These are phyloP conservation scores for Pleurotus salmoneostramineus DNA, from an alignment of 768 basidiomycete genomes.

Conservation along the genomic window DNA sequence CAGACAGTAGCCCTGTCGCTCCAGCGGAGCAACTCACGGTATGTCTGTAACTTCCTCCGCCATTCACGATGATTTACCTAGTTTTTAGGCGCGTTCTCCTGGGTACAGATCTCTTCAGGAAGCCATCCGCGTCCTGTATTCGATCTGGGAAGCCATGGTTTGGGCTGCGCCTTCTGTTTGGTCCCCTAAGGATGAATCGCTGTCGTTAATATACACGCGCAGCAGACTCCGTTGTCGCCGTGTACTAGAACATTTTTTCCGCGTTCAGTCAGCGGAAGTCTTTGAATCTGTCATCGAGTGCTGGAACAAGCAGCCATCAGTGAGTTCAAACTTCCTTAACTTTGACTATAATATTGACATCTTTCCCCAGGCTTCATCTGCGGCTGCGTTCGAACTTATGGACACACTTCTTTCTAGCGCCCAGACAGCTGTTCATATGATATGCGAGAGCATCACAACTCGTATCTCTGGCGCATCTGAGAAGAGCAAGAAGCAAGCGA, in stretches of 20 bases:
- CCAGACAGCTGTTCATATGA: slow-evolving; percentile 82
- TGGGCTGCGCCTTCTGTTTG: slow-evolving; percentile 44
- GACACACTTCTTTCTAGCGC: slow-evolving; percentile 82
- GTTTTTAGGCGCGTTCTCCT: slow-evolving; percentile 59
- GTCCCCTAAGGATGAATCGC: slow-evolving; percentile 62
- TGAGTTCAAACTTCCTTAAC: slow-evolving; percentile 23
- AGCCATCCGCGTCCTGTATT: slow-evolving; percentile 72
- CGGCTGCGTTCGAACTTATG: slow-evolving; percentile 74
- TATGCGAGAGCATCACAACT: slow-evolving; percentile 75
- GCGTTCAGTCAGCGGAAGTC: slow-evolving; percentile 74
- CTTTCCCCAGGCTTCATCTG: slow-evolving; percentile 34
- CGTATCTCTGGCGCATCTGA: slow-evolving; percentile 57
- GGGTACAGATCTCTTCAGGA: slow-evolving; percentile 79
- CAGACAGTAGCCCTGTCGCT: slow-evolving; percentile 46
- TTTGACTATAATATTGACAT: slow-evolving; percentile 12
- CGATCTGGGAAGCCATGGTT: slow-evolving; percentile 62
- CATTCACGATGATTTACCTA: background rate
- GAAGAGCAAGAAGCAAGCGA: slow-evolving; percentile 52
- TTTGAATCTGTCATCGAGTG: slow-evolving; percentile 80
- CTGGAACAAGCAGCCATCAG: slow-evolving; percentile 62
- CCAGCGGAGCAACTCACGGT: slow-evolving; percentile 59
- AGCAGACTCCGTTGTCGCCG: slow-evolving; percentile 69
- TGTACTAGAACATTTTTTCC: slow-evolving; percentile 84
- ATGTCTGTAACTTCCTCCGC: slow-evolving; percentile 17
- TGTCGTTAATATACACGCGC: slow-evolving; percentile 63